Percentiles rank a stretch among this genome's conserved stretches.
Evolutionary conservation across 768 basidiomycete species (phyloP).

Genomic region (Galerina sulciceps): DNA sequence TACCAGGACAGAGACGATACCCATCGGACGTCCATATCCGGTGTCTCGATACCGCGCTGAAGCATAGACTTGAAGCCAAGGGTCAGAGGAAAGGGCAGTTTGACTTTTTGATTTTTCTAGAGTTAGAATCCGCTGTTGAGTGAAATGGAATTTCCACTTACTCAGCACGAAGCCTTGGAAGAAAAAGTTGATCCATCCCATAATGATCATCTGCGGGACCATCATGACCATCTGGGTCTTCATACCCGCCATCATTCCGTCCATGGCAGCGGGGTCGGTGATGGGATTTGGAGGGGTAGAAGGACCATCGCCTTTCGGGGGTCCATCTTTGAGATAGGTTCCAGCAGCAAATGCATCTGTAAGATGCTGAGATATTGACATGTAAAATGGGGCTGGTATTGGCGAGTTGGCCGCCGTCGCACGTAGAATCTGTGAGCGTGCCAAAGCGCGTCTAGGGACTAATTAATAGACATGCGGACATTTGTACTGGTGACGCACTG

Average conservation of each 20-base stretch:
- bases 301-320: slow-evolving; percentile 64
- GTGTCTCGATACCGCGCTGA: slow-evolving; percentile 92
- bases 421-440: slow-evolving; percentile 84
- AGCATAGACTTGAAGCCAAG: slow-evolving; percentile 98
- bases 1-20: slow-evolving; percentile 99
- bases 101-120: slow-evolving; percentile 56
- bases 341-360: slow-evolving; percentile 74
- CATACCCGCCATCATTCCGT: slow-evolving; percentile 98
- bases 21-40: slow-evolving; percentile 98
- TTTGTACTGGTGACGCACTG: slow-evolving; percentile 62
- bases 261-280: slow-evolving; percentile 90
- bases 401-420: slow-evolving; percentile 82
- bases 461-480: slow-evolving; percentile 2
- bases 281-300: slow-evolving; percentile 78
- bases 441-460: slow-evolving; percentile 66
- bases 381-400: slow-evolving; percentile 74
- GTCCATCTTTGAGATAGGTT: slow-evolving; percentile 85
- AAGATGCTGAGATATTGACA: slow-evolving; percentile 74
- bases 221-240: slow-evolving; percentile 99
- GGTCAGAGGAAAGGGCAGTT: slow-evolving; percentile 95
- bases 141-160: slow-evolving; percentile 49
- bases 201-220: slow-evolving; percentile 97
- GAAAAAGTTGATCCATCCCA: slow-evolving; percentile 99
- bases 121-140: neutral
- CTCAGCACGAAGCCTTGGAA: slow-evolving; percentile 98